Percentiles rank a stretch among this genome's conserved stretches.
These are phyloP conservation scores for Ophiorrhiza pumila DNA, from an alignment of 257 asterid genomes.

Conservation along the genomic window DNA sequence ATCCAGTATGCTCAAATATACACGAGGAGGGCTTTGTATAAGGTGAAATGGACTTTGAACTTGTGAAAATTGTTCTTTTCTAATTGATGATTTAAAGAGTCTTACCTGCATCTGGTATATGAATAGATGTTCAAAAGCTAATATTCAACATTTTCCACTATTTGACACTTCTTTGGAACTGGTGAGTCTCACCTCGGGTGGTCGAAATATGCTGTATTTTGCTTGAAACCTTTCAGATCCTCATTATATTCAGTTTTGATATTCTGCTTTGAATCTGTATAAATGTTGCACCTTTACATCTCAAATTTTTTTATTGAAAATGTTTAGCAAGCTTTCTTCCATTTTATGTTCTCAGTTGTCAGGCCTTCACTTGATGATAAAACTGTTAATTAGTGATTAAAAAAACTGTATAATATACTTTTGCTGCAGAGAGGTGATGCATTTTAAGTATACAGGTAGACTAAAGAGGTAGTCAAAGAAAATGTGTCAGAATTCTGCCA, in stretches of 20 bases:
- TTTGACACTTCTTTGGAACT: background rate
- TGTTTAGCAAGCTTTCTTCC: background rate
- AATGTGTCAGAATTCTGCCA: background rate
- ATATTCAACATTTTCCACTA: slow-evolving; percentile 3
- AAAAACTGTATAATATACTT: background rate
- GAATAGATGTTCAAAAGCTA: background rate
- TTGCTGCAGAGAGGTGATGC: background rate
- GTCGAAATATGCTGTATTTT: background rate
- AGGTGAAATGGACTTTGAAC: slow-evolving; percentile 48
- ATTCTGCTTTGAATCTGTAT: background rate
- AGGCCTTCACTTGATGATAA: background rate
- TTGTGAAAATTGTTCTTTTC: slow-evolving; percentile 9
- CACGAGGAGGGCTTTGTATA: slow-evolving; percentile 93
- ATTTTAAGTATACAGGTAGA: background rate
- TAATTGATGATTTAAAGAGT: slow-evolving; percentile 6
- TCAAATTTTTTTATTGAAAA: background rate
- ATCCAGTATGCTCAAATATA: slow-evolving; percentile 97
- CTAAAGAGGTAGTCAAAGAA: background rate
- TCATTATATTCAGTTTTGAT: background rate
- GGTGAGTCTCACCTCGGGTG: background rate
- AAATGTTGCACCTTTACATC: slow-evolving; percentile 1
- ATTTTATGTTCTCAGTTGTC: background rate
- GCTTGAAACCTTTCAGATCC: background rate
- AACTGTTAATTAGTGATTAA: background rate
- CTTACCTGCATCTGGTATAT: slow-evolving; percentile 1